Evolutionary conservation across 208 protist genomes (phyloP).

Genomic region (Crithidia mellificae): DNA sequence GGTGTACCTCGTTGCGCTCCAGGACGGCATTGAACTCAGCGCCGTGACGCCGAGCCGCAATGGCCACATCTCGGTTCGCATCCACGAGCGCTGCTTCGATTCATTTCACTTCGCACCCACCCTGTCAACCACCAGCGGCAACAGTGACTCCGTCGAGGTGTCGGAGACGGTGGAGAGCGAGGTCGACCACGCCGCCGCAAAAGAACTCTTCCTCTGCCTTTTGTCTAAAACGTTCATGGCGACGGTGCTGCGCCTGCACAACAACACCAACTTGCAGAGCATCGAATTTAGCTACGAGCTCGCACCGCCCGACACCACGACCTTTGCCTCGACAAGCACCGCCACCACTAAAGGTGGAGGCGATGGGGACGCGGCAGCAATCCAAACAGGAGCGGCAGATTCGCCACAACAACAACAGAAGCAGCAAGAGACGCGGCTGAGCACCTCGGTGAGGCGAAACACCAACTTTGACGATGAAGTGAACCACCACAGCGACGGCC

Average conservation of each 20-base stretch:
- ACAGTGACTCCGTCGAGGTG: background rate
- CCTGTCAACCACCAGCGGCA: background rate
- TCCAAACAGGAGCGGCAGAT: background rate
- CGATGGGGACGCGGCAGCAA: background rate
- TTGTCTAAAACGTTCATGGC: constrained; percentile 42
- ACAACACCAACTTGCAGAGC: constrained; percentile 24
- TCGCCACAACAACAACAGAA: background rate
- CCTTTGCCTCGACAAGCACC: too few relatives aligned
- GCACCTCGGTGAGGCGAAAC: too few relatives aligned
- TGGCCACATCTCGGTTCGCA: constrained; percentile 43
- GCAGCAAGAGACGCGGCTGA: too few relatives aligned
- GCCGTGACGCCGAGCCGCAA: constrained; percentile 34
- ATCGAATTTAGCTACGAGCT: constrained; percentile 25
- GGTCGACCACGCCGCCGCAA: background rate
- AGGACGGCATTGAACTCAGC: constrained; percentile 44
- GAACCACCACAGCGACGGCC: background rate
- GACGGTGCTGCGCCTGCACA: constrained; percentile 53
- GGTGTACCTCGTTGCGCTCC: constrained; percentile 42
- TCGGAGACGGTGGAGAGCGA: background rate
- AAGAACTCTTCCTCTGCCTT: constrained; percentile 30
- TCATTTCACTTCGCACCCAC: constrained; percentile 17
- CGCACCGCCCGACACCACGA: background rate
- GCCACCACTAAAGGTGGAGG: background rate
- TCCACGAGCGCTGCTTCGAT: constrained; percentile 38
- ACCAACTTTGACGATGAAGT: background rate